Conservation (phyloP, 768 basidiomycete genomes). For the Russula brevipes region DNA sequence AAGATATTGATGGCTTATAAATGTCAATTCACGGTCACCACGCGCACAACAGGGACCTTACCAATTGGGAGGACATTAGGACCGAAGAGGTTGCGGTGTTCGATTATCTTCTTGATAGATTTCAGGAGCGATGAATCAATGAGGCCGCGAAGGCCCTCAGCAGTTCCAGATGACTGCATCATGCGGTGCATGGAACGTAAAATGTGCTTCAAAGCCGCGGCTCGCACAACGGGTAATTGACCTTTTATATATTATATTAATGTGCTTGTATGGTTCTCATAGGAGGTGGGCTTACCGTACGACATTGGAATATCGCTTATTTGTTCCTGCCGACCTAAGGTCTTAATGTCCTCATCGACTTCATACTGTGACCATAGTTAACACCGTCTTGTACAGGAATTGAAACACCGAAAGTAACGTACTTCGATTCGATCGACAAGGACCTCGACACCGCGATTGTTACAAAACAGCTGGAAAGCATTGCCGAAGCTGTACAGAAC, state of each 20-base stretch:
- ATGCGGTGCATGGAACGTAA: slow-evolving; percentile 91
- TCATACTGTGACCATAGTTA: slow-evolving; percentile 30
- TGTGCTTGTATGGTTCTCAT: slow-evolving; percentile 3
- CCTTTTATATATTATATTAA: slow-evolving; percentile 37
- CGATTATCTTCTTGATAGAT: slow-evolving; percentile 84
- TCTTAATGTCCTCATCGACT: slow-evolving; percentile 29
- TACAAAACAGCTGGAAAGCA: slow-evolving; percentile 82
- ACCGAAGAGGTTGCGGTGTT: slow-evolving; percentile 78
- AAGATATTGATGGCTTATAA: slow-evolving; percentile 83
- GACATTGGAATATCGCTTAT: slow-evolving; percentile 41
- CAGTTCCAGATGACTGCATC: slow-evolving; percentile 93
- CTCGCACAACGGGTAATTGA: slow-evolving; percentile 66
- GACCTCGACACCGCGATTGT: slow-evolving; percentile 75
- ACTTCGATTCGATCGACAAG: slow-evolving; percentile 88
- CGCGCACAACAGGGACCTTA: slow-evolving; percentile 35
- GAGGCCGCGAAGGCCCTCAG: slow-evolving; percentile 89
- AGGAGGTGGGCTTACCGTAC: slow-evolving; percentile 41
- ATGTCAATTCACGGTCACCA: slow-evolving; percentile 18
- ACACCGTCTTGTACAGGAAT: neutral
- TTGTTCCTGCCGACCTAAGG: slow-evolving; percentile 52
- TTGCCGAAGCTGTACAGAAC: slow-evolving; percentile 86
- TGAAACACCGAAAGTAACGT: slow-evolving; percentile 26
- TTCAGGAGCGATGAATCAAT: slow-evolving; percentile 85
- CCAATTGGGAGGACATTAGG: slow-evolving; percentile 80
- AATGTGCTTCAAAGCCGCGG: slow-evolving; percentile 83